Evolutionary conservation across 176 grass and related monocot genomes (phyloP).

Genomic region (Coix lacrymajobi): DNA sequence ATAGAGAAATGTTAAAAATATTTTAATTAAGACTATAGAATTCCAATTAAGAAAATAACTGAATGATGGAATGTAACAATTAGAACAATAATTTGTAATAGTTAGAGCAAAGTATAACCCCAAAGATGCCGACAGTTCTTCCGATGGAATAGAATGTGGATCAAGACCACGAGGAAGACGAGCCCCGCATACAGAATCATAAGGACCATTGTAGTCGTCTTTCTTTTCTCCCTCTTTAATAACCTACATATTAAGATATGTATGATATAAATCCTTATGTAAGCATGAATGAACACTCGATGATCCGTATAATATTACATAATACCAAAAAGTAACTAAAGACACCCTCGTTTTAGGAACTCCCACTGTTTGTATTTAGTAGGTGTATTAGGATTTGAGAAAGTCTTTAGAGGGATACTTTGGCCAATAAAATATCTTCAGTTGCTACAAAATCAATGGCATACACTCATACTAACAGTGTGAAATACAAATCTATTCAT

Average conservation of each 20-base stretch:
- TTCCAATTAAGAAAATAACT: background rate
- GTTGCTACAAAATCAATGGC: background rate
- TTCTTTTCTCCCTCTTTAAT: constrained; percentile 78
- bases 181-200: constrained; percentile 73
- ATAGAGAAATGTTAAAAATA: background rate
- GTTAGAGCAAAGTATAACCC: constrained; percentile 51
- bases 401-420: background rate
- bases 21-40: background rate
- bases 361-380: background rate
- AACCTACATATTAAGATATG: constrained; percentile 49
- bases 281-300: constrained; percentile 3
- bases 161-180: constrained; percentile 81
- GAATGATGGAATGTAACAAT: background rate
- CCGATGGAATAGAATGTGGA: constrained; percentile 88
- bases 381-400: background rate
- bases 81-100: background rate
- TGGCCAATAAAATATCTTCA: background rate
- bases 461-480: background rate
- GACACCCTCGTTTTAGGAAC: background rate
- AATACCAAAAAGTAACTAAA: background rate
- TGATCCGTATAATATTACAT: background rate
- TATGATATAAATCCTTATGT: constrained; percentile 18
- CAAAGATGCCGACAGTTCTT: constrained; percentile 87
- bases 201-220: constrained; percentile 59
- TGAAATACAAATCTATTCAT: background rate